A percentile compares a stretch with the other conserved stretches of the same genome.
Evolutionary conservation across 176 grass and related monocot genomes (phyloP).

Genomic region (Oryza meyeriana): DNA sequence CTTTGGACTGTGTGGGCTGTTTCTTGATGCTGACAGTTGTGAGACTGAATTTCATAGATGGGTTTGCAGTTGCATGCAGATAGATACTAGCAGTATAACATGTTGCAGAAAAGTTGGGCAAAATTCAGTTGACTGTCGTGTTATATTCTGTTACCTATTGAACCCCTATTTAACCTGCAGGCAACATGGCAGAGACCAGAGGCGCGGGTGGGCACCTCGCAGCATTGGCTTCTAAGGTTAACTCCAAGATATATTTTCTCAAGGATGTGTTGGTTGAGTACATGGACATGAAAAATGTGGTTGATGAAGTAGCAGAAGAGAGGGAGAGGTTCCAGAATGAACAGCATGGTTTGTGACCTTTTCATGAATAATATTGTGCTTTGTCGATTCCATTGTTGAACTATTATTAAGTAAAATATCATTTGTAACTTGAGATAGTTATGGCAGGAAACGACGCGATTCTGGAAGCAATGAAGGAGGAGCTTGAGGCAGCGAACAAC

Average conservation of each 20-base stretch:
- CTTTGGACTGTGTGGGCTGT: not conserved
- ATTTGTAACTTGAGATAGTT: not conserved
- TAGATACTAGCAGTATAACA: not conserved
- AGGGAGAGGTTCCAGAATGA: slow-evolving; percentile 15
- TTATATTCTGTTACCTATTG: not conserved
- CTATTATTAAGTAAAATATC: not conserved
- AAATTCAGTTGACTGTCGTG: not conserved
- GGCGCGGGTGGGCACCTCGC: not conserved
- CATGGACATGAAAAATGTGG: slow-evolving; percentile 1
- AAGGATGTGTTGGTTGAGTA: slow-evolving; percentile 2
- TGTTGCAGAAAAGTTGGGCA: not conserved
- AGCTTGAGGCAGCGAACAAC: not conserved
- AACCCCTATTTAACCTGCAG: not conserved
- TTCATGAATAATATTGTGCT: not conserved
- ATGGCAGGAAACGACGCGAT: not conserved
- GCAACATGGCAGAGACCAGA: not conserved
- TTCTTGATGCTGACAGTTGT: not conserved
- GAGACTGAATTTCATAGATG: not conserved
- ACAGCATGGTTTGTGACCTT: not conserved
- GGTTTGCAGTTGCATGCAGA: not conserved
- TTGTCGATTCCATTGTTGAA: not conserved
- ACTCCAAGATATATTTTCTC: not conserved
- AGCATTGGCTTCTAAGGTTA: slow-evolving; percentile 18
- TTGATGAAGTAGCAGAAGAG: not conserved
- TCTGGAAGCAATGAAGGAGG: slow-evolving; percentile 22